Conservation (phyloP, 192 early-diverging fungal species). For the Coemansia sp. region DNA sequence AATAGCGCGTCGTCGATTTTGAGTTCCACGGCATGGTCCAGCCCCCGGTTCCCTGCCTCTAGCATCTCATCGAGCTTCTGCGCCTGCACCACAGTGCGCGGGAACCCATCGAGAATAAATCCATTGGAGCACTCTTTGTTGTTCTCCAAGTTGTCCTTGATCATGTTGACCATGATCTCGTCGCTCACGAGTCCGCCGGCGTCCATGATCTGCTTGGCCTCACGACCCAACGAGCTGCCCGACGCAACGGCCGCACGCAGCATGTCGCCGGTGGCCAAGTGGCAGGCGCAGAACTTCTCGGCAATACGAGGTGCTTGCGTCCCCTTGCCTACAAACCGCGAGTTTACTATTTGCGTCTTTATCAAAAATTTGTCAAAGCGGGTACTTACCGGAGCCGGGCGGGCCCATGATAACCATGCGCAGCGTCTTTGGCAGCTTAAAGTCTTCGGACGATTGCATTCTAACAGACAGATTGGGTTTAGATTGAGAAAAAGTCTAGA, state of each 20-base stretch:
- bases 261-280: constrained; percentile 99
- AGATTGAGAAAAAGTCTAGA: constrained; percentile 7
- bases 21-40: constrained; percentile 92
- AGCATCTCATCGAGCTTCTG: constrained; percentile 99
- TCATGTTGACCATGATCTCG: constrained; percentile 98
- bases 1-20: constrained; percentile 91
- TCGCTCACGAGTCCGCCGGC: constrained; percentile 95
- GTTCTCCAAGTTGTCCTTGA: constrained; percentile 92
- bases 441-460: constrained; percentile 32
- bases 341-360: not conserved
- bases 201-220: constrained; percentile 99
- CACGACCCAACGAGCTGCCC: constrained; percentile 88
- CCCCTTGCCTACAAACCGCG: constrained; percentile 64
- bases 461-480: constrained; percentile 2
- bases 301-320: constrained; percentile 96
- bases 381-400: constrained; percentile 76
- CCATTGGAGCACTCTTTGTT: constrained; percentile 96
- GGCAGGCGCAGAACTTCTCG: constrained; percentile 94
- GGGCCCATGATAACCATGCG: constrained; percentile 91
- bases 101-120: constrained; percentile 99
- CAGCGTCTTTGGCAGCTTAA: constrained; percentile 49
- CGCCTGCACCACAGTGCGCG: constrained; percentile 96
- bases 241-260: constrained; percentile 91
- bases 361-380: not conserved
- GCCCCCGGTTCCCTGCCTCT: constrained; percentile 66